Evolutionary conservation across 495 filamentous ascomycete species (phyloP), one percentile per base, ranked within the genome.

Genomic region (Aspergillus saccharolyticus): DNA sequence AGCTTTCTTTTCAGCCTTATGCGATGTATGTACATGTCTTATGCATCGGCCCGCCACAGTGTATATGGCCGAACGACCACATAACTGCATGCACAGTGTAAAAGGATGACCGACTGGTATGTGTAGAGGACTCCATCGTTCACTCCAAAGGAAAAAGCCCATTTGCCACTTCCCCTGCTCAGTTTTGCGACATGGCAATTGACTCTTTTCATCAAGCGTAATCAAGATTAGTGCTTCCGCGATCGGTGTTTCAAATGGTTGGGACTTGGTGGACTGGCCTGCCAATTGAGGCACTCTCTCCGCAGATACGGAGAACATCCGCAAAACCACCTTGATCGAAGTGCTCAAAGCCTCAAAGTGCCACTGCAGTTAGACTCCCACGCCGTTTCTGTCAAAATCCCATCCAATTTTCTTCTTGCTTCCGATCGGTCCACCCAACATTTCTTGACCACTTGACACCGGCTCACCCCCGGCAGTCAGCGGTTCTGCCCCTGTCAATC

Each of bases 401-500:
- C 5, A 39, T 28, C n/a, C 18, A 46, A 20, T 46, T 22, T 9
- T 18, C 0, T 45, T n/a, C 43, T 19, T 45, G 14, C 43, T n/a
- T 45, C 19, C 5, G 8, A 21, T 18, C 44, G 12, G 17, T 7
- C 7, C 17, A 7, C 44, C 44, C 17, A 46, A 46, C n/a, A n/a
- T n/a, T n/a, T n/a, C n/a, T n/a, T n/a, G 18, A 7, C 18, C 16
- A n/a, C 14, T 22, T 22, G 18, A 21, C 9, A 18, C 18, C n/a
- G 18, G 44, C 18, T 15, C 17, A 25, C 16, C n/a, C n/a, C n/a
- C 3, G 18, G 12, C 24, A 28, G 22, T 20, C 19, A 1, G 20
- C 10, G 22, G 22, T 1, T 2, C 17, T 50, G 47, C 47, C 47
- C 47, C 47, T 50, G 47, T 50, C 47, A 50, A 50, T 50, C 47